Evolutionary conservation across 768 basidiomycete species (phyloP).

Genomic region (Lactarius tabidus): DNA sequence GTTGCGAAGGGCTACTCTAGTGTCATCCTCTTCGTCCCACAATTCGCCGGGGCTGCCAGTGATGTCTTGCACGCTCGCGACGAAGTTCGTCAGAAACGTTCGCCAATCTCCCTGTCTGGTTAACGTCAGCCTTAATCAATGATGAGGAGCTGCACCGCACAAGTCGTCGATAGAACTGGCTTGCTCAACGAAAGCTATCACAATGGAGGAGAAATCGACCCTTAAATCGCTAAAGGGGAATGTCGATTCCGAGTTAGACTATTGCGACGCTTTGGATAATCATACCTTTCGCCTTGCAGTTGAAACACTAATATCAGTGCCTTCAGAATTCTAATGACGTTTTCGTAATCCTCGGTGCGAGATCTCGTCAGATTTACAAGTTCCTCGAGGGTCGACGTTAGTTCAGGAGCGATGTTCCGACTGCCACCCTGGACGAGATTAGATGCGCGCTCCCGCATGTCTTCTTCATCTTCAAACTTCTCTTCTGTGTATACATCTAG

Average conservation of each 20-base stretch:
- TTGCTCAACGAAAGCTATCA: conserved; percentile 18
- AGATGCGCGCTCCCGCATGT: conserved; percentile 65
- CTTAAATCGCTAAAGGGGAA: neutral
- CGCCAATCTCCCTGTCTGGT: conserved; percentile 66
- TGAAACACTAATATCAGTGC: conserved; percentile 55
- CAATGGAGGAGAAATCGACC: neutral
- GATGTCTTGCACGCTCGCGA: conserved; percentile 57
- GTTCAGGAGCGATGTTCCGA: conserved; percentile 40
- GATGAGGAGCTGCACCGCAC: neutral
- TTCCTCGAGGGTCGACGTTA: conserved; percentile 54
- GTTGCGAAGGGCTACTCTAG: conserved; percentile 45
- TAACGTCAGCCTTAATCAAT: conserved; percentile 6
- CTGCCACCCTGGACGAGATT: conserved; percentile 33
- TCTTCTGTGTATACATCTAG: conserved; percentile 81
- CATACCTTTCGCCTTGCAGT: conserved; percentile 54
- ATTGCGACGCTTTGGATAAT: neutral
- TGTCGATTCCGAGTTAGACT: neutral
- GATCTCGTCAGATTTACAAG: conserved; percentile 57
- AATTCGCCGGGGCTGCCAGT: conserved; percentile 63
- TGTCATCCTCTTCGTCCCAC: conserved; percentile 33
- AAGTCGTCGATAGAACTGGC: conserved; percentile 12
- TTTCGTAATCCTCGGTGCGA: conserved; percentile 58
- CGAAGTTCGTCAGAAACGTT: conserved; percentile 54
- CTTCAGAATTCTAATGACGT: conserved; percentile 56
- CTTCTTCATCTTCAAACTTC: conserved; percentile 86